Percentiles rank a stretch among this genome's conserved stretches.
Conservation (phyloP, 176 grass and related monocot genomes). For the Dendrocalamus sinicus region DNA sequence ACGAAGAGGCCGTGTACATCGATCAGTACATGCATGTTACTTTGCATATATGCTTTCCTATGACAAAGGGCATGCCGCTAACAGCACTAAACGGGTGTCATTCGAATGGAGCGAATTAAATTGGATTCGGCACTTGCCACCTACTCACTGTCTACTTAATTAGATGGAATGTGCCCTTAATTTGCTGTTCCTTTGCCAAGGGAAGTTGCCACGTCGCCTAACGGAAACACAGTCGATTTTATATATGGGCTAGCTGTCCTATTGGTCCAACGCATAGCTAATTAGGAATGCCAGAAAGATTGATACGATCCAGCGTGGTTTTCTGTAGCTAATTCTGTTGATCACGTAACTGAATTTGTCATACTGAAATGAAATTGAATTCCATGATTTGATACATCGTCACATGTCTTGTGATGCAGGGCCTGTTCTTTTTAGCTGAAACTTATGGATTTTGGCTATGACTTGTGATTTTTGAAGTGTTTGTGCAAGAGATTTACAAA, state of each 20-base stretch:
- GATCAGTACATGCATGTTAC: background rate
- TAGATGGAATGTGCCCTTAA: background rate
- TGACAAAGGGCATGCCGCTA: constrained; percentile 18
- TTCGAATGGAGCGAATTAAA: constrained; percentile 36
- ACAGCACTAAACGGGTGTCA: constrained; percentile 45
- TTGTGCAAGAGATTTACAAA: too few relatives aligned
- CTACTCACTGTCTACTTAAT: constrained; percentile 33
- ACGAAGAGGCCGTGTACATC: background rate
- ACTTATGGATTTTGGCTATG: too few relatives aligned
- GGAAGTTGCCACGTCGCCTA: constrained; percentile 26
- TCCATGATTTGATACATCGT: background rate
- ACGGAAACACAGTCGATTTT: background rate
- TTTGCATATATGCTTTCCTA: background rate
- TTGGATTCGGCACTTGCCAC: constrained; percentile 60
- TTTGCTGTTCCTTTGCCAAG: background rate
- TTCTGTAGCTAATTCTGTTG: background rate
- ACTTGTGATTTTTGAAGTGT: too few relatives aligned
- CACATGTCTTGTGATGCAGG: background rate
- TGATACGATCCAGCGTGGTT: background rate
- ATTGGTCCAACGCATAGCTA: background rate
- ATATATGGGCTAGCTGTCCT: background rate
- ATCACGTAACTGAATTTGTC: background rate
- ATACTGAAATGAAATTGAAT: background rate
- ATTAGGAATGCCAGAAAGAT: background rate
- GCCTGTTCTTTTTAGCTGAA: too few relatives aligned